These are phyloP conservation scores for Microstegium vimineum DNA, from an alignment of 176 grass and related monocot genomes.

Conservation along the genomic window DNA sequence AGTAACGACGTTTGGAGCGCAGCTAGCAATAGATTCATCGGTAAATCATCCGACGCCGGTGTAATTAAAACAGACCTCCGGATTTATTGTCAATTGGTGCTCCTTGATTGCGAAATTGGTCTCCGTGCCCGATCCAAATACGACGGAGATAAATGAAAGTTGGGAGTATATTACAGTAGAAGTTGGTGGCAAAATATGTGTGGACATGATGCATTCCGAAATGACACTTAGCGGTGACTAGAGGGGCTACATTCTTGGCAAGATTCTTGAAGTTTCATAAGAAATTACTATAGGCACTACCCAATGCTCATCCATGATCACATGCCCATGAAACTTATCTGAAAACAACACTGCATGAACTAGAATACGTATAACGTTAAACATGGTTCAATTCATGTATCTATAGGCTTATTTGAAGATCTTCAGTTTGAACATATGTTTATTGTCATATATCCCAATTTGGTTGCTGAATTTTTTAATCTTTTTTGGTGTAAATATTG, in stretches of 20 bases:
- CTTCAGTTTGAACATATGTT: background rate
- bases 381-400: constrained; percentile 10
- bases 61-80: no score
- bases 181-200: background rate
- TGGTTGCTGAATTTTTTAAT: constrained; percentile 3
- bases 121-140: no score
- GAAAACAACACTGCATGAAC: constrained; percentile 10
- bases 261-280: background rate
- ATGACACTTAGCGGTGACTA: background rate
- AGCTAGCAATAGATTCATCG: no score
- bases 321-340: constrained; percentile 13
- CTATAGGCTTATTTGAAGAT: constrained; percentile 11
- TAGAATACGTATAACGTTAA: background rate
- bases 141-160: no score
- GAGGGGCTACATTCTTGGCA: background rate
- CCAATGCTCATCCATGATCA: constrained; percentile 5
- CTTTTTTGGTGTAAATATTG: constrained; percentile 30
- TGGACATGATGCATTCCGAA: background rate
- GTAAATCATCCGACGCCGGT: no score
- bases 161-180: constrained; percentile 3
- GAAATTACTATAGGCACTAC: constrained; percentile 16
- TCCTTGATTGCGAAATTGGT: no score
- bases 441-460: constrained; percentile 3
- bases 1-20: no score
- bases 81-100: no score